Percentiles rank a stretch among this genome's conserved stretches.
Evolutionary conservation across 352 stramenopile genomes (phyloP).

Genomic region (Hyaloperonospora brassicae): DNA sequence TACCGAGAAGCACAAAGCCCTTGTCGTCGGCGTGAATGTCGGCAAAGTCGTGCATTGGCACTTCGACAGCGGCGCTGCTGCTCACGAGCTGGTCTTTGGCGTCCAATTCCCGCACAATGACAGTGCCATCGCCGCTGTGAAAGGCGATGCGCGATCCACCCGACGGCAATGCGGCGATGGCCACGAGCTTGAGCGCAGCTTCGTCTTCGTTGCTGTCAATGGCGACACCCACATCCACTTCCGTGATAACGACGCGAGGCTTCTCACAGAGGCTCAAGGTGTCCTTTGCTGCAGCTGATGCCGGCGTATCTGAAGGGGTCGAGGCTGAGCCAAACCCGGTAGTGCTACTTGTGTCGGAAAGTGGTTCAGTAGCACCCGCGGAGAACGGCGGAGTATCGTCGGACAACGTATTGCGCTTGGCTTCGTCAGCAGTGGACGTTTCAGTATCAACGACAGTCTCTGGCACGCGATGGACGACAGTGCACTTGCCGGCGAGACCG

Average conservation of each 20-base stretch:
- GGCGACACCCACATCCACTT: conserved; percentile 31
- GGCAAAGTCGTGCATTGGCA: conserved; percentile 39
- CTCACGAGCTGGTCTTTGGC: conserved; percentile 38
- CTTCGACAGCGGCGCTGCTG: conserved; percentile 28
- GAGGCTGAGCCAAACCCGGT: too few species aligned
- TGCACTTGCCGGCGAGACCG: too few species aligned
- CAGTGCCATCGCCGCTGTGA: conserved; percentile 37
- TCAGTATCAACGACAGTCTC: too few species aligned
- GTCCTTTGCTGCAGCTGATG: background rate
- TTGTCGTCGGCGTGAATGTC: conserved; percentile 50
- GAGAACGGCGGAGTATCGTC: too few species aligned
- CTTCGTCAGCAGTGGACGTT: too few species aligned
- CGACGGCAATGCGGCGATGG: conserved; percentile 30
- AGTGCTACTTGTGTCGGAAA: too few species aligned
- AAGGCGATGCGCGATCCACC: conserved; percentile 44
- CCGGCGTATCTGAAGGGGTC: too few species aligned
- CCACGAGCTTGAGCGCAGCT: conserved; percentile 38
- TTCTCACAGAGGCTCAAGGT: conserved; percentile 37
- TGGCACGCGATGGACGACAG: too few species aligned
- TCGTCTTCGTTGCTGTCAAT: conserved; percentile 45
- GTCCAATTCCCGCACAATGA: conserved; percentile 43
- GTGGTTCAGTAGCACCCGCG: too few species aligned
- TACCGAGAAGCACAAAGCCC: conserved; percentile 46
- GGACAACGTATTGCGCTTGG: too few species aligned
- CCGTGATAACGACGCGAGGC: conserved; percentile 31